These are phyloP conservation scores for Colletotrichum orbiculare DNA, from an alignment of 2,329 filamentous ascomycete genomes.

Conservation along the genomic window DNA sequence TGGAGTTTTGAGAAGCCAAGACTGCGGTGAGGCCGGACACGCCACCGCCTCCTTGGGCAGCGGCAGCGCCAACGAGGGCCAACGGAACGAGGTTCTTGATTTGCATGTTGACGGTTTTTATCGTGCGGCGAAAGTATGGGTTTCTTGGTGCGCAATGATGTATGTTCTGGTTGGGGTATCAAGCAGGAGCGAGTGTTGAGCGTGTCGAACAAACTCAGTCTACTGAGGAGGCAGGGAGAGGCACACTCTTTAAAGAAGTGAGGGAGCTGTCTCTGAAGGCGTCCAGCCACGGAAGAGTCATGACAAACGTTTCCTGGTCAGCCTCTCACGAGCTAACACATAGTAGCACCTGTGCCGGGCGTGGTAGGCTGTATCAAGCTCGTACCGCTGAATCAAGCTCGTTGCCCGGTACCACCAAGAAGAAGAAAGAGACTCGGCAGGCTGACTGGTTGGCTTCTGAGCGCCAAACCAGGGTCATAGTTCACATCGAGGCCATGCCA, in stretches of 20 bases:
- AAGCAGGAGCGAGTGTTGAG: neutral
- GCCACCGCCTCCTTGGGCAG: constrained; percentile 34
- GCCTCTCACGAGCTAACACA: neutral
- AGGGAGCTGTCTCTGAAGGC: neutral
- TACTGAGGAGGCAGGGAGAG: neutral
- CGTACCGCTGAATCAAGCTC: constrained; percentile 13
- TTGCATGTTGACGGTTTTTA: constrained; percentile 22
- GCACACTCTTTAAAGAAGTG: constrained; percentile 25
- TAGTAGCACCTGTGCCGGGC: constrained; percentile 11
- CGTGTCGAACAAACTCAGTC: neutral
- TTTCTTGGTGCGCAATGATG: neutral
- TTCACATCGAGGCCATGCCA: constrained; percentile 30
- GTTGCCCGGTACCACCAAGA: constrained; percentile 20
- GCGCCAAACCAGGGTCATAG: constrained; percentile 32
- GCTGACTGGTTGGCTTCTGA: neutral
- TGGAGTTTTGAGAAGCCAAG: constrained; percentile 42
- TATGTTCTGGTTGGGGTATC: neutral
- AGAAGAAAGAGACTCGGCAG: neutral
- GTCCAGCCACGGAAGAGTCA: constrained; percentile 6
- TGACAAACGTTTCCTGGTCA: constrained; percentile 12
- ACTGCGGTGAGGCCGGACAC: constrained; percentile 40
- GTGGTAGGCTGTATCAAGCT: constrained; percentile 2
- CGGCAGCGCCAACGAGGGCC: constrained; percentile 38
- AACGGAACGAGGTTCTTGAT: constrained; percentile 32
- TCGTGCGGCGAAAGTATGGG: neutral